phyloP scores from a whole-genome alignment of 495 filamentous ascomycete genomes.

The Penicillium soppii region DNA sequence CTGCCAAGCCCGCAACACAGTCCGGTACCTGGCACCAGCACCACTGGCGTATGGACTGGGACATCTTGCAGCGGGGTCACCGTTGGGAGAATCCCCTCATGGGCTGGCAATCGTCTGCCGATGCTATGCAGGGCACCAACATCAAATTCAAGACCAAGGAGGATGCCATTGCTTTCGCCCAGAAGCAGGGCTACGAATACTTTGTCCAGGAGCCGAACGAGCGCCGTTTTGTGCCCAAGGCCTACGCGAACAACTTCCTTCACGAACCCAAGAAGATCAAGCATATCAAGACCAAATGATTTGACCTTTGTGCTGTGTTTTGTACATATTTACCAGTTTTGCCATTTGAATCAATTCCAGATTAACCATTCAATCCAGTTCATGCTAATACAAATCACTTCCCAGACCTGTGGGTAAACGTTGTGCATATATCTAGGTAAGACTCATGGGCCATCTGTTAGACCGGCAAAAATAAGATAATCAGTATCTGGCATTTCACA shows the following conservation, averaged over 20 bases:
- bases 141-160: slow-evolving; percentile 92
- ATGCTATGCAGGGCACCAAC: slow-evolving; percentile 88
- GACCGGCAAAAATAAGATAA: no score
- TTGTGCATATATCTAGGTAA: no score
- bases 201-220: slow-evolving; percentile 96
- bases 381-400: no score
- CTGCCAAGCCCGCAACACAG: slow-evolving; percentile 89
- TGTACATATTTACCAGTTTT: slow-evolving; percentile 46
- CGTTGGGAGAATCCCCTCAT: slow-evolving; percentile 98
- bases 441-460: no score
- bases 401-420: no score
- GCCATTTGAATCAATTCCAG: no score
- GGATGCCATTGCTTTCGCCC: slow-evolving; percentile 89
- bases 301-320: slow-evolving; percentile 27
- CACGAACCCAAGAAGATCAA: slow-evolving; percentile 84
- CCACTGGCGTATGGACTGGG: slow-evolving; percentile 99
- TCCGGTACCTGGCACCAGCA: slow-evolving; percentile 80
- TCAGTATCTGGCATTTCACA: no score
- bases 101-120: slow-evolving; percentile 96
- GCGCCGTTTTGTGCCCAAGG: slow-evolving; percentile 82
- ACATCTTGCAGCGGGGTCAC: slow-evolving; percentile 80
- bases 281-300: slow-evolving; percentile 88
- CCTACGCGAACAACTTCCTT: slow-evolving; percentile 95
- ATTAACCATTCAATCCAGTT: no score
- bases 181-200: slow-evolving; percentile 99